A percentile compares a stretch with the other conserved stretches of the same genome.
These are phyloP conservation scores for Polysphondylium violaceum DNA, from an alignment of 78 protist genomes.

Conservation along the genomic window DNA sequence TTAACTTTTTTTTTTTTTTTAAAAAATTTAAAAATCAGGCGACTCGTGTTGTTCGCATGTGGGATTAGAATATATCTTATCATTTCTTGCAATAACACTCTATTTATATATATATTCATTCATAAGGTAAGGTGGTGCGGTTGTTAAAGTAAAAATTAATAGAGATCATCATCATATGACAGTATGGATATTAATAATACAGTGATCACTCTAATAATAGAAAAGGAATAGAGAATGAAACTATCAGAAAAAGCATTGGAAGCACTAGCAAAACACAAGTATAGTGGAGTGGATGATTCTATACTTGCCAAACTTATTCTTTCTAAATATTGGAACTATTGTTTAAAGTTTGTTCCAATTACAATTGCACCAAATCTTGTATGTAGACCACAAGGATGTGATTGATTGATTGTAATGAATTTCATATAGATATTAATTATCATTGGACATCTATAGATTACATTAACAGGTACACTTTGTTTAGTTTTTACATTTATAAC, in stretches of 20 bases:
- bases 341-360: conserved; percentile 49
- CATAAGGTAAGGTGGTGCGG: too few species aligned
- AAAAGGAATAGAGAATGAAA: conserved; percentile 27
- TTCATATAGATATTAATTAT: not conserved
- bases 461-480: conserved; percentile 75
- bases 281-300: conserved; percentile 66
- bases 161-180: too few species aligned
- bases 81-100: too few species aligned
- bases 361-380: conserved; percentile 69
- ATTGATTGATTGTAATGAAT: not conserved
- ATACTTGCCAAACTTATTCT: conserved; percentile 42
- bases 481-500: conserved; percentile 31
- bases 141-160: too few species aligned
- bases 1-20: too few species aligned
- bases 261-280: conserved; percentile 59
- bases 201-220: too few species aligned
- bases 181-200: too few species aligned
- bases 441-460: conserved; percentile 10
- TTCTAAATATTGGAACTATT: conserved; percentile 51
- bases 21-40: too few species aligned
- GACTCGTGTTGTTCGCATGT: too few species aligned
- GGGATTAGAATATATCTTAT: too few species aligned
- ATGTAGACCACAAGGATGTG: too few species aligned
- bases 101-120: too few species aligned
- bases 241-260: conserved; percentile 35